Evolutionary conservation across 2,329 filamentous ascomycete species (phyloP).

Genomic region (Calonectria multiphialidica): DNA sequence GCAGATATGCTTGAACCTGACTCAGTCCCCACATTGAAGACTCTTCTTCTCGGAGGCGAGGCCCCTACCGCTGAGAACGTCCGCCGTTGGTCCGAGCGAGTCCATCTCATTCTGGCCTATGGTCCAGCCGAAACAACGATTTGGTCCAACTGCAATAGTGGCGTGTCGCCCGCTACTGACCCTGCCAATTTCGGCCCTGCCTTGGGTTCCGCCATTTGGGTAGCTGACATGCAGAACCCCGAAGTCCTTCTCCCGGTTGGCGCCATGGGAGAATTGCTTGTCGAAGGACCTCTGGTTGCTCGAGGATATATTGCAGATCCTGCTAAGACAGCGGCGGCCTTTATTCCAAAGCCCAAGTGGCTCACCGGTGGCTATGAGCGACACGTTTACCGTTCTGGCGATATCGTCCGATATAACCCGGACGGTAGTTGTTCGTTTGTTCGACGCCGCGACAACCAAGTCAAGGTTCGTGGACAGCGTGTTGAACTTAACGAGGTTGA

Average conservation of each 20-base stretch:
- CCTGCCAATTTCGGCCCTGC: background rate
- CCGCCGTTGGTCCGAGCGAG: background rate
- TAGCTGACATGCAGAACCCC: background rate
- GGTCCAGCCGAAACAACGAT: background rate
- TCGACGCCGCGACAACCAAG: conserved; percentile 67
- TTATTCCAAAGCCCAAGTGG: background rate
- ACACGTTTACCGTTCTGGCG: conserved; percentile 59
- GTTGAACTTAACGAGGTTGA: conserved; percentile 56
- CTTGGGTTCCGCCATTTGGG: background rate
- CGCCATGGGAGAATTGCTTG: conserved; percentile 4
- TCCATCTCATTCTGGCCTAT: background rate
- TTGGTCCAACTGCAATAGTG: background rate
- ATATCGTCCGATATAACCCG: conserved; percentile 56
- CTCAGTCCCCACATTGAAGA: background rate
- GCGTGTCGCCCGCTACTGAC: background rate
- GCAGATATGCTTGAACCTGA: conserved; percentile 1
- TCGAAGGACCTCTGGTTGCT: conserved; percentile 37
- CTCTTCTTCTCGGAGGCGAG: background rate
- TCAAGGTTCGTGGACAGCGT: conserved; percentile 69
- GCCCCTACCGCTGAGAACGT: background rate
- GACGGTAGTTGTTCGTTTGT: conserved; percentile 57
- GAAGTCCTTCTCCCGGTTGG: background rate
- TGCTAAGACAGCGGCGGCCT: background rate
- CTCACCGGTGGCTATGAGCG: background rate
- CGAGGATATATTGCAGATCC: conserved; percentile 30